A percentile compares a stretch with the other conserved stretches of the same genome.
phyloP scores from a whole-genome alignment of 306 rosid species.

The Dryas drummondii region DNA sequence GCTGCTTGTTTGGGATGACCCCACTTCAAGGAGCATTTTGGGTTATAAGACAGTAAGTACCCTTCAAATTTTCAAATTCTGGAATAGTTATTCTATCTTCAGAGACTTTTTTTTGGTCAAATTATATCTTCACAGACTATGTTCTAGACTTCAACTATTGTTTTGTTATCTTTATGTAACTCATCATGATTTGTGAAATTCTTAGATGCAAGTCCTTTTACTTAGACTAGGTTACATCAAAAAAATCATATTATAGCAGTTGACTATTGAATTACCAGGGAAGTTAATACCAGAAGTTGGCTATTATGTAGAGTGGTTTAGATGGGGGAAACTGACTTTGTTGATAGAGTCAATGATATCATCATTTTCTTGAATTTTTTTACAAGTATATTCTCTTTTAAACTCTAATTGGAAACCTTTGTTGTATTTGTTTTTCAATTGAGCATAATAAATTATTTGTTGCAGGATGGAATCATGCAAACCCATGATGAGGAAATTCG shows the following conservation, averaged over 20 bases:
- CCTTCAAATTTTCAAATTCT: slow-evolving; percentile 12
- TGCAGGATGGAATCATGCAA: slow-evolving; percentile 96
- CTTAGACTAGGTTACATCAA: neutral
- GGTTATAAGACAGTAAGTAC: slow-evolving; percentile 78
- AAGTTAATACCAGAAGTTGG: neutral
- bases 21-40: slow-evolving; percentile 86
- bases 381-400: slow-evolving; percentile 8
- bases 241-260: neutral
- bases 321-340: slow-evolving; percentile 3
- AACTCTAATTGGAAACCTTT: slow-evolving; percentile 12
- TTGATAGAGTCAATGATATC: neutral
- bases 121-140: too few species aligned
- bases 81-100: slow-evolving; percentile 8
- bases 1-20: slow-evolving; percentile 98
- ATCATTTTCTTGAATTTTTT: slow-evolving; percentile 4
- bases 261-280: neutral
- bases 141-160: too few species aligned
- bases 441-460: slow-evolving; percentile 9
- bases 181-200: slow-evolving; percentile 1
- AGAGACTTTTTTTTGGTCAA: too few species aligned
- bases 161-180: neutral
- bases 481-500: slow-evolving; percentile 98
- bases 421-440: slow-evolving; percentile 7
- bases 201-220: slow-evolving; percentile 9
- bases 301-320: neutral